Conservation (phyloP, 345 rosid genomes). For the Chamaenerion angustifolium region DNA sequence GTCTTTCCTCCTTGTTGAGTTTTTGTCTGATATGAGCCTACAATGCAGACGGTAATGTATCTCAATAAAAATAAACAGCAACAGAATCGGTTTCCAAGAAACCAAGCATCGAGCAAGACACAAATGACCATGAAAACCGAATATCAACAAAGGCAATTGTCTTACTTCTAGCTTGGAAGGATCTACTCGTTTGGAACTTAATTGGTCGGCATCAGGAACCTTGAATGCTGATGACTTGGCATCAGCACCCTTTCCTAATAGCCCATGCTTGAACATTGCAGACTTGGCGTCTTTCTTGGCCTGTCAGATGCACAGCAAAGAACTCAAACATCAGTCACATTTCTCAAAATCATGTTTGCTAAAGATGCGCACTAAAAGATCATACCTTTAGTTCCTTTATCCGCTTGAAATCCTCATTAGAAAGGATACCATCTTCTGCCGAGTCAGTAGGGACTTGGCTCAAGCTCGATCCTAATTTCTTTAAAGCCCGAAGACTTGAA, state of each 20-base stretch:
- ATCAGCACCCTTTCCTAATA: conserved; percentile 12
- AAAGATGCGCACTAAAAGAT: background rate
- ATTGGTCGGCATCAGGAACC: conserved; percentile 60
- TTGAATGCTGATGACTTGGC: conserved; percentile 21
- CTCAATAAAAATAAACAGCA: background rate
- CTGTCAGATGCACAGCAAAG: conserved; percentile 15
- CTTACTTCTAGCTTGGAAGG: conserved; percentile 87
- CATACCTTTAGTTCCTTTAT: conserved; percentile 75
- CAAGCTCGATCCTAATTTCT: conserved; percentile 48
- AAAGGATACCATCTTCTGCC: conserved; percentile 58
- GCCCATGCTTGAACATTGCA: conserved; percentile 66
- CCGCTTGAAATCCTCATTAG: conserved; percentile 77
- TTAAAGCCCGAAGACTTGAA: conserved; percentile 77
- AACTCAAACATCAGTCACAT: background rate
- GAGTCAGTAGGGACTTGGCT: conserved; percentile 18
- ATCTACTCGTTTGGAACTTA: conserved; percentile 68
- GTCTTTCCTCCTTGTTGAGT: conserved; percentile 68
- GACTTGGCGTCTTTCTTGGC: conserved; percentile 57
- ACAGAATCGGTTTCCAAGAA: background rate
- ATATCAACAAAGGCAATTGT: too few species aligned
- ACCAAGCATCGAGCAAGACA: background rate
- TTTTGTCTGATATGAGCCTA: conserved; percentile 77
- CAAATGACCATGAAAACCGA: too few species aligned
- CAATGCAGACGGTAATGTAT: background rate
- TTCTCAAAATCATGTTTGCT: background rate